These are phyloP conservation scores for Boehmeria nivea DNA, from an alignment of 306 rosid species.

Conservation along the genomic window DNA sequence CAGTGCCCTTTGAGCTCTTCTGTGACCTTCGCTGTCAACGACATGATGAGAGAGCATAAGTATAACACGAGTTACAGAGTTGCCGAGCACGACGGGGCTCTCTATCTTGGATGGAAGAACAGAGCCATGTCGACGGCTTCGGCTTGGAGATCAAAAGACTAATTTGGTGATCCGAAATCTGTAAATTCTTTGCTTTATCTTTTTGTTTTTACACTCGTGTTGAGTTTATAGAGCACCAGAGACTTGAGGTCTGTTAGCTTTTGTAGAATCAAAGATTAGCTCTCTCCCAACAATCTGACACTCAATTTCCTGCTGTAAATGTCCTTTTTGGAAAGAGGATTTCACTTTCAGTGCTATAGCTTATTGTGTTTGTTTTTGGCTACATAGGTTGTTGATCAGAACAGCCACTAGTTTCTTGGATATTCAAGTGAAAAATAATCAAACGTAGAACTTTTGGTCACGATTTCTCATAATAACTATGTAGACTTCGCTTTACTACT, in stretches of 20 bases:
- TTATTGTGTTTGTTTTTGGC: neutral
- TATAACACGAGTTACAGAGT: constrained; percentile 49
- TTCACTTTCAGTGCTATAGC: neutral
- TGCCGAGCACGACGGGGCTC: constrained; percentile 38
- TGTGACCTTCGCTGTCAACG: constrained; percentile 27
- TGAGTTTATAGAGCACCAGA: constrained; percentile 19
- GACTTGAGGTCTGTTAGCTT: constrained; percentile 22
- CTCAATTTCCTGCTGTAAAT: constrained; percentile 32
- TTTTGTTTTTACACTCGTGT: neutral
- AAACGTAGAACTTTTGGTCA: too few relatives aligned
- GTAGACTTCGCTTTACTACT: too few relatives aligned
- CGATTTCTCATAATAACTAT: too few relatives aligned
- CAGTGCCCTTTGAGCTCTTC: constrained; percentile 50
- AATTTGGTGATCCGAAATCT: too few relatives aligned
- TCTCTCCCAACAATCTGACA: constrained; percentile 14
- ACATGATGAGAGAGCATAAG: constrained; percentile 42
- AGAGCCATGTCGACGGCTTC: constrained; percentile 61
- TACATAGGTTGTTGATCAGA: too few relatives aligned
- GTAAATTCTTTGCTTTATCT: constrained; percentile 18
- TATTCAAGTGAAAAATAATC: too few relatives aligned
- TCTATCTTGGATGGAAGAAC: constrained; percentile 66
- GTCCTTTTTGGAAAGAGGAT: constrained; percentile 11
- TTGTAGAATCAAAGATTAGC: constrained; percentile 23
- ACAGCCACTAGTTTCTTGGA: too few relatives aligned
- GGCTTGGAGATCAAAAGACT: constrained; percentile 62